These are phyloP conservation scores for Phialocephala sp. DNA, from an alignment of 2,329 filamentous ascomycete genomes.

Conservation along the genomic window DNA sequence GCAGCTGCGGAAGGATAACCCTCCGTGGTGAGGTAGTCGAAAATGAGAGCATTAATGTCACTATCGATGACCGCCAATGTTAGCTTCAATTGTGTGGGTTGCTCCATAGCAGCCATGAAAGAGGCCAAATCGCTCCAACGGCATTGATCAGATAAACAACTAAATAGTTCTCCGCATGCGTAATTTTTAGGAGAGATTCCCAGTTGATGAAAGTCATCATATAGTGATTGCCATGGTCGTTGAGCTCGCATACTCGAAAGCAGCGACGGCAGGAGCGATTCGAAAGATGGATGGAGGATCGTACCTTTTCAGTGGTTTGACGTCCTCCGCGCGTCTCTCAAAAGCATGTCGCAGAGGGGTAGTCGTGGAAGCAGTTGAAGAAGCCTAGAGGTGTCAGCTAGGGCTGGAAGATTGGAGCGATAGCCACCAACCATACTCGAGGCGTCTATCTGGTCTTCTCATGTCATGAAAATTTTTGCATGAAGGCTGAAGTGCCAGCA, in stretches of 20 bases:
- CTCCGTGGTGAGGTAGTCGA: conserved; percentile 96
- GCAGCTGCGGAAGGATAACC: conserved; percentile 92
- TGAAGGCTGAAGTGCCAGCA: conserved; percentile 40
- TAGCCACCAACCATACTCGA: conserved; percentile 41
- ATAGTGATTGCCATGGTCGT: conserved; percentile 42
- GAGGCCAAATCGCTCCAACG: conserved; percentile 22
- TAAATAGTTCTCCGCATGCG: conserved; percentile 88
- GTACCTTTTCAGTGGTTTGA: conserved; percentile 90
- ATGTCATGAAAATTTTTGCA: conserved; percentile 20
- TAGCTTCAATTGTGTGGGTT: conserved; percentile 23
- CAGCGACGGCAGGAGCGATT: conserved; percentile 15
- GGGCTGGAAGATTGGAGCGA: not conserved
- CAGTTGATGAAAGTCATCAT: conserved; percentile 91
- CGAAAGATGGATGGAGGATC: conserved; percentile 44
- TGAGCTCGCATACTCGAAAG: conserved; percentile 15
- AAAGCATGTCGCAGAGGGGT: conserved; percentile 67
- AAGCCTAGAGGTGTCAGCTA: conserved; percentile 38
- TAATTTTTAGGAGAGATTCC: conserved; percentile 99
- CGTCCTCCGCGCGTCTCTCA: conserved; percentile 79
- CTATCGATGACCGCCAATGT: conserved; percentile 54
- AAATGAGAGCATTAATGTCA: conserved; percentile 92
- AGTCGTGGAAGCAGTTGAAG: conserved; percentile 63
- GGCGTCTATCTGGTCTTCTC: conserved; percentile 36
- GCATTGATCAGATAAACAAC: conserved; percentile 72
- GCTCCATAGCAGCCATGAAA: not conserved